Conservation (phyloP, 768 basidiomycete genomes). For the Goffeauzyma gilvescens region DNA sequence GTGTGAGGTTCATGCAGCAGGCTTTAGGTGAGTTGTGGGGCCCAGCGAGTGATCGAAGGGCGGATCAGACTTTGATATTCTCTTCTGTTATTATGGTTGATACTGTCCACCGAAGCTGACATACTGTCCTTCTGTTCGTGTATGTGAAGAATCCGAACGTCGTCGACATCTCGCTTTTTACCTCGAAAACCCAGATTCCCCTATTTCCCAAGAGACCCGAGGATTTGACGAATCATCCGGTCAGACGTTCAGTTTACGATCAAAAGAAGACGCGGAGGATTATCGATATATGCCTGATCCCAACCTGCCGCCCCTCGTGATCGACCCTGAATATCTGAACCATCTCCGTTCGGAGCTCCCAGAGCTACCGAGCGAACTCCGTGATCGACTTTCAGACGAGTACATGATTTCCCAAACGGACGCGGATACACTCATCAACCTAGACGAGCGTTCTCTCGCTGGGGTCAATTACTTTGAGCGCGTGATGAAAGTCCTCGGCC, state of each 20-base stretch:
- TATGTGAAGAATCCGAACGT: constrained; percentile 59
- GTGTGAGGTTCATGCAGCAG: constrained; percentile 58
- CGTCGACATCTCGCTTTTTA: constrained; percentile 46
- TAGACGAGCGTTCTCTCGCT: constrained; percentile 44
- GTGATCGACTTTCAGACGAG: constrained; percentile 38
- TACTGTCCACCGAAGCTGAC: background rate
- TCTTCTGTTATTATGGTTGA: background rate
- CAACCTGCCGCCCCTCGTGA: constrained; percentile 55
- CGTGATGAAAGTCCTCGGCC: constrained; percentile 37
- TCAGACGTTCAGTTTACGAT: constrained; percentile 61
- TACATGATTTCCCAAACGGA: constrained; percentile 47
- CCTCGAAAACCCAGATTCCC: constrained; percentile 33
- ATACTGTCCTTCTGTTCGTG: too few relatives aligned
- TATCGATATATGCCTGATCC: constrained; percentile 96
- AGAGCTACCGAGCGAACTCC: constrained; percentile 51
- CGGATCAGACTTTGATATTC: background rate
- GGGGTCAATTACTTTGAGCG: constrained; percentile 68
- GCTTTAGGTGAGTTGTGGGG: constrained; percentile 75
- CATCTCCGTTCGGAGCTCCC: constrained; percentile 43
- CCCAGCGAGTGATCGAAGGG: too few relatives aligned
- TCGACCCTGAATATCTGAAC: constrained; percentile 38
- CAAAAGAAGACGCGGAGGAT: constrained; percentile 86
- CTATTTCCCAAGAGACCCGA: constrained; percentile 66
- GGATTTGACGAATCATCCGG: constrained; percentile 68
- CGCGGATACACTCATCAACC: constrained; percentile 51